Base-by-base conservation (phyloP, 2,329 filamentous ascomycete species). In the Thielaviopsis punctulata region DNA sequence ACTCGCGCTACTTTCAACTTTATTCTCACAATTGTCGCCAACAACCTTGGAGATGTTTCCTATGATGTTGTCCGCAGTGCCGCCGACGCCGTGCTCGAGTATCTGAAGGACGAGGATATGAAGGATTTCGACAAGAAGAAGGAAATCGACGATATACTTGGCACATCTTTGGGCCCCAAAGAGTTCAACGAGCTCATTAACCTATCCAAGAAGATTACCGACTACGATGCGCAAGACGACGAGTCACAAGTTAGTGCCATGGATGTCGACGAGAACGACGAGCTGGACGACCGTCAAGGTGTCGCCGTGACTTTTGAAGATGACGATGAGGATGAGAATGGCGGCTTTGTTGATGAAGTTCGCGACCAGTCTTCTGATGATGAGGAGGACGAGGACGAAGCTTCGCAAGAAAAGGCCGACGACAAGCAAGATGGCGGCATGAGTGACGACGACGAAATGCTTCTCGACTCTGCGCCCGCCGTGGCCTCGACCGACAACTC, bases 71-170 rank as follows among this genome's bases (percentile, higher is more conserved):
- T 94, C 45, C 79, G 87, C 59, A 98, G 92, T 66, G 93, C 92
- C 15, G 90, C 92, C 13, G 92, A 98, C 64, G 88, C 86, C 2
- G 81, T 89, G 2, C 66, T 98, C 51, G 92, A 98, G 64, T 87
- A 84, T 57, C 71, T 98, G 45, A 98, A 98, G 66, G 89, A 96
- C 60, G 89, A 95, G 57, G 84, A 89, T 57, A 72, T 95, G 70
- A 96, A 96, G 66, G 92, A 98, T 64, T 86, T 94, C 55, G 92
- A 98, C 65, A 95, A 93, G 73, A 98, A 98, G 72, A 95, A 89
- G 68, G 88, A 95, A 64, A 80, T 96, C 44, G 92, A 98, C 60
- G 92, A 96, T 58, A 80, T 96, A 55, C 67, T 98, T 43, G 92
- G 90, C n/a, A 76, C 76, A 33, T 80, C 80, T 0, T 77, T 95